Evolutionary conservation across 2,329 filamentous ascomycete genomes (phyloP).

Genomic region (Diaporthe ilicicola): DNA sequence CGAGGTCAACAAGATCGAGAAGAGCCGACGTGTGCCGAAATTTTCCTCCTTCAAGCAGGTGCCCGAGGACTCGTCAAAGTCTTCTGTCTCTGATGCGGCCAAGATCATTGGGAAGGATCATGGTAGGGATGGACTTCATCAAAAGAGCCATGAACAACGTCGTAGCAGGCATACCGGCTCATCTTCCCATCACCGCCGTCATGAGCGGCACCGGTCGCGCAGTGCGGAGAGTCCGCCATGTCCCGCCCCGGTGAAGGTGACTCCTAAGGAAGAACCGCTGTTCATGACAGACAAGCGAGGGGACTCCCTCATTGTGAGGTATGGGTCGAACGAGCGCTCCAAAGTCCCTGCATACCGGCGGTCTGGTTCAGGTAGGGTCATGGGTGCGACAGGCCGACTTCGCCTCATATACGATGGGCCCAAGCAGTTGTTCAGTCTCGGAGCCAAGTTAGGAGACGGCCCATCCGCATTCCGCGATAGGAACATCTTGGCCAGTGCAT

Average conservation of each 20-base stretch:
- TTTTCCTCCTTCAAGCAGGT: constrained; percentile 39
- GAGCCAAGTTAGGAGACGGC: constrained; percentile 49
- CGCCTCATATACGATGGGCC: constrained; percentile 73
- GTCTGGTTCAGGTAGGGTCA: constrained; percentile 71
- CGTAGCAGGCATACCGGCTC: constrained; percentile 23
- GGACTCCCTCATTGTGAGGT: constrained; percentile 78
- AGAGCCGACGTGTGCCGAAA: constrained; percentile 40
- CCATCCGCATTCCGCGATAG: constrained; percentile 53
- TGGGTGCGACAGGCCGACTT: constrained; percentile 70
- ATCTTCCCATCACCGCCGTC: constrained; percentile 19
- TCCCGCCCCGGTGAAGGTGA: not conserved
- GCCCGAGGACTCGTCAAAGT: not conserved
- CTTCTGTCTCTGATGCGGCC: not conserved
- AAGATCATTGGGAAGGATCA: not conserved
- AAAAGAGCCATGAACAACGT: constrained; percentile 7
- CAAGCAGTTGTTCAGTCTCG: constrained; percentile 62
- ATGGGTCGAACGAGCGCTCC: constrained; percentile 77
- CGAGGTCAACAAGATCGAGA: not conserved
- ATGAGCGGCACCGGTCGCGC: constrained; percentile 28
- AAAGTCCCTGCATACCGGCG: constrained; percentile 77
- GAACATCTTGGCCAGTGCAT: constrained; percentile 55
- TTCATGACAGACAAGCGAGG: constrained; percentile 78
- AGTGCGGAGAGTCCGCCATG: constrained; percentile 23
- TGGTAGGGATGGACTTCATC: not conserved
- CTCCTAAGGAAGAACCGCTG: constrained; percentile 38